These are phyloP conservation scores for Solanum appendiculatum DNA, from an alignment of 257 asterid species.

Conservation along the genomic window DNA sequence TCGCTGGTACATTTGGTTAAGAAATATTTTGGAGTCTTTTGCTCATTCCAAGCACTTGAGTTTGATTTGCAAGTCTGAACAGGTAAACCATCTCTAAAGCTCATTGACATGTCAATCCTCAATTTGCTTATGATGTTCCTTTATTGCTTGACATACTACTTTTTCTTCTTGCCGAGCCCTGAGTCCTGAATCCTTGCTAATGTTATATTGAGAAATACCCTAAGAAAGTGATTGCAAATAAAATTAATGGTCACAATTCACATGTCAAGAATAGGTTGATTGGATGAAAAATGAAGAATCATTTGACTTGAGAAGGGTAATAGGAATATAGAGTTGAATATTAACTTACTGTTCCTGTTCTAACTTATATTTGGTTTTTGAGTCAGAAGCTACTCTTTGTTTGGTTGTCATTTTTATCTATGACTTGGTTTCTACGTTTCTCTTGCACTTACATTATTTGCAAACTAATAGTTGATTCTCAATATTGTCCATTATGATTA, in stretches of 20 bases:
- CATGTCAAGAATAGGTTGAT: neutral
- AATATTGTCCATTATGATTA: no score
- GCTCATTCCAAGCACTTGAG: neutral
- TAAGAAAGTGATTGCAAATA: neutral
- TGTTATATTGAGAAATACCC: neutral
- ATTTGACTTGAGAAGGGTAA: no score
- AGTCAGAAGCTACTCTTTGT: no score
- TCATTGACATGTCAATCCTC: neutral
- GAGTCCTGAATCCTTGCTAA: neutral
- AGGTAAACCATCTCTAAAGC: neutral
- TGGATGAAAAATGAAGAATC: no score
- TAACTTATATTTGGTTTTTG: no score
- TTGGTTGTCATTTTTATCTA: no score
- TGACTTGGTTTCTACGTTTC: no score
- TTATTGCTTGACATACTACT: neutral
- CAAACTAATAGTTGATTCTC: no score
- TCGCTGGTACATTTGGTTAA: no score
- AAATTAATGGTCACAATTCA: neutral
- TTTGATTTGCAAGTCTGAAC: neutral
- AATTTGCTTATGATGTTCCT: neutral
- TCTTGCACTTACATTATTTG: no score
- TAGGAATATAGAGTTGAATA: no score
- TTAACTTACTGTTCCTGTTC: no score
- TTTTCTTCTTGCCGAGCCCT: neutral
- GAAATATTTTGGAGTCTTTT: neutral